These are phyloP conservation scores for Urochloa ruziziensis DNA, from an alignment of 176 grass and related monocot genomes.

Conservation along the genomic window DNA sequence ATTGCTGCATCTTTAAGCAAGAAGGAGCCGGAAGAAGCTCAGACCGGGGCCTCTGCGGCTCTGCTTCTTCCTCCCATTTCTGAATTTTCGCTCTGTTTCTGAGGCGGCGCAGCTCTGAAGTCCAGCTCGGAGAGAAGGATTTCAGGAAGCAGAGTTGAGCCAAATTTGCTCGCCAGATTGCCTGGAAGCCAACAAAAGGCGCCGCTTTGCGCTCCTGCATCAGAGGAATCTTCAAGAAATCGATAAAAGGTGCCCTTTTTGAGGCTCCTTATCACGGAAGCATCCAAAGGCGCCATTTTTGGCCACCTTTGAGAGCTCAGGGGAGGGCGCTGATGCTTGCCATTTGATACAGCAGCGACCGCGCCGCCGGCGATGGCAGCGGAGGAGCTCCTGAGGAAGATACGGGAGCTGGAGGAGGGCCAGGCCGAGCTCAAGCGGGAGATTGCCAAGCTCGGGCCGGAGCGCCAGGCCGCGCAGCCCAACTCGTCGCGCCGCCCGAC, in stretches of 20 bases:
- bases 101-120: background rate
- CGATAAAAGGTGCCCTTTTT: background rate
- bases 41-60: background rate
- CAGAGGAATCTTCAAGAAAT: background rate
- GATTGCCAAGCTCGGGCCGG: slow-evolving; percentile 53
- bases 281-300: slow-evolving; percentile 8
- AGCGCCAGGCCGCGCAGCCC: background rate
- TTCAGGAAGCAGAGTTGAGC: background rate
- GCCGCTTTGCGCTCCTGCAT: background rate
- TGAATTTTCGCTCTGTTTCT: background rate
- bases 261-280: background rate
- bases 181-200: background rate
- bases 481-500: slow-evolving; percentile 19
- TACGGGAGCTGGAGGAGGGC: slow-evolving; percentile 61
- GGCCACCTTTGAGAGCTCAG: background rate
- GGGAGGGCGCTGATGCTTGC: background rate
- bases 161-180: background rate
- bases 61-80: background rate
- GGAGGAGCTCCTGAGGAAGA: slow-evolving; percentile 62
- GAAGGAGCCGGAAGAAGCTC: background rate
- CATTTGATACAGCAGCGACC: slow-evolving; percentile 11
- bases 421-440: slow-evolving; percentile 63
- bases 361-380: slow-evolving; percentile 38
- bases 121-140: background rate
- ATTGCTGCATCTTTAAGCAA: background rate